Base-by-base conservation (phyloP, 441 rosid genomes). In the Arabidopsis lyrata region DNA sequence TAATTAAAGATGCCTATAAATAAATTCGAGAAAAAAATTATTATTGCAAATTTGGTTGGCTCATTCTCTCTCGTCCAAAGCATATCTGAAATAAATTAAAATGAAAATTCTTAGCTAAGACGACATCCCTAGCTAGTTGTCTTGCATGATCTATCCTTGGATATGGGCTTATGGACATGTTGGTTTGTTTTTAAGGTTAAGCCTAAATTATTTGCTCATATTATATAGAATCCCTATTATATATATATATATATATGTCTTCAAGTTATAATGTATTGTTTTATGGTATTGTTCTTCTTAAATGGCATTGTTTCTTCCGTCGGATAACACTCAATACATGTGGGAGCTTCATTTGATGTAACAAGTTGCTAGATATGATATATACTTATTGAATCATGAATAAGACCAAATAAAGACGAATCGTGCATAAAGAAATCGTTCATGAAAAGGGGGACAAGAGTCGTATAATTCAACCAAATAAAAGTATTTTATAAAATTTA, bases 71-170 rank as follows among this genome's bases (percentile, higher is more conserved):
- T 49, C 59, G 35, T 20, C 58, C 34, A 24, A 45, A 7, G 48
- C 11, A 27, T n/a, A 41, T 41, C 29, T 39, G 2, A 52, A 31
- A 53, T 14, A 53, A 72, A 45, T 4, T 63, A 35, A 42, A 44
- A 54, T 42, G 60, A 59, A 42, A 42, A 1, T 24, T 61, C 24
- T 57, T 34, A 20, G 55, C 55, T 66, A 66, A 32, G 36, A 34
- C 65, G 12, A 61, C 63, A 54, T 68, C 58, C 64, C 64, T 68
- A 75, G 69, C 64, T 68, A 75, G 64, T 68, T 60, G 58, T 44
- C 70, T 18, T 53, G 58, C 31, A 32, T 36, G 58, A 68, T 75
- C 64, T 75, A 75, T 42, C 70, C 64, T 75, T 75, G 58, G 74
- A 70, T 59, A 59, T 68, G 73, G 59, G 72, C 11, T 66, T 18